Evolutionary conservation across 805 yeast genomes (phyloP), one percentile per base, ranked within the genome.

Genomic region (Lipomyces yamadae): DNA sequence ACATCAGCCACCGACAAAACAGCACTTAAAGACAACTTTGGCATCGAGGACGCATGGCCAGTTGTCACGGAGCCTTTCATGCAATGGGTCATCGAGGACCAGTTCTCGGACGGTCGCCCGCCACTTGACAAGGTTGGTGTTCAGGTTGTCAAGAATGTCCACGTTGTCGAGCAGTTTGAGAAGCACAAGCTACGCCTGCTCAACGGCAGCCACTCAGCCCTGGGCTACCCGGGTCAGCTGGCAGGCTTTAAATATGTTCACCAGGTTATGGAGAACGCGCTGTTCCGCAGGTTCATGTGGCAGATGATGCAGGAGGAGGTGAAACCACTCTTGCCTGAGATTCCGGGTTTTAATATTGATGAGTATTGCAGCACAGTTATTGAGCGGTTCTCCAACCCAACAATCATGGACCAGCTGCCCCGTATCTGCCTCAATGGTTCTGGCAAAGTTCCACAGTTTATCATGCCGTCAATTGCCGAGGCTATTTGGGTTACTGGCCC

Each of bases 191-290:
- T 50, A 50, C 55, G 55, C 55, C 55, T 50, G 6, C 55, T 50
- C 55, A 50, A 50, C 55, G 55, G 55, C 55, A 50, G 55, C 55
- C 55, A 50, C 55, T 50, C 55, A 50, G 55, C 55, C 55, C 32
- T 50, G 55, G 55, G 55, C 33, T 50, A 50, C 55, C 33, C 55
- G 24, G 55, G 55, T 50, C 55, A 24, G 33, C 32, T 50, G 55
- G 55, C 55, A 50, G 55, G 55, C 55, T 50, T 50, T 50, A 50
- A 50, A 50, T 50, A 50, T 32, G 55, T 50, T 50, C 55, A 50
- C 33, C 55, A 50, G 55, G 55, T 50, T 50, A 50, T 50, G 55
- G 55, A 50, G 55, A 50, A 50, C 55, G 32, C 55, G 33, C 55
- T 50, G 55, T 50, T 50, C 55, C 55, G 55, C 55, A 50, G 55